Conservation (phyloP, 176 grass and related monocot species). For the Avena sativa region DNA sequence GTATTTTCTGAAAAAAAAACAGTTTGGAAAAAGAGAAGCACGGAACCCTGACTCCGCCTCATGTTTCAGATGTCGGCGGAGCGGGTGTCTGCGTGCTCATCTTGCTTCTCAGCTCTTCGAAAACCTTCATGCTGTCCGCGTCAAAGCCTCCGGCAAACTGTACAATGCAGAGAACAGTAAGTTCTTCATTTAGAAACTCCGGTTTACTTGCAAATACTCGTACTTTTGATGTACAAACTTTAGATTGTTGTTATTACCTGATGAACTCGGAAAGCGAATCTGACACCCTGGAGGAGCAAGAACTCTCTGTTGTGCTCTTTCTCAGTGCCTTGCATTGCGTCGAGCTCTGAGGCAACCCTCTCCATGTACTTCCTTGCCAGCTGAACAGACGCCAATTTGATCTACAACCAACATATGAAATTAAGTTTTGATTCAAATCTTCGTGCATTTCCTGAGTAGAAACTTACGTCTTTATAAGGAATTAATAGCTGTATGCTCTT, state of each 20-base stretch:
- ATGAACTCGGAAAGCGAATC: slow-evolving; percentile 89
- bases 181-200: background rate
- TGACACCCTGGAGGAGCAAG: slow-evolving; percentile 91
- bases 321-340: slow-evolving; percentile 68
- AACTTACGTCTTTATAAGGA: background rate
- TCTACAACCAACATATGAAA: slow-evolving; percentile 55
- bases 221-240: background rate
- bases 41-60: background rate
- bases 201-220: background rate
- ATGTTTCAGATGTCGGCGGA: slow-evolving; percentile 26
- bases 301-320: slow-evolving; percentile 95
- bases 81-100: slow-evolving; percentile 49
- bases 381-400: slow-evolving; percentile 95
- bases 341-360: slow-evolving; percentile 86
- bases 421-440: slow-evolving; percentile 30
- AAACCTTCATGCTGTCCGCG: slow-evolving; percentile 83
- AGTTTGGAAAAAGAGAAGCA: background rate
- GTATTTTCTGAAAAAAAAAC: background rate
- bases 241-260: slow-evolving; percentile 54
- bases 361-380: slow-evolving; percentile 95
- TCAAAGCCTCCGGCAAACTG: slow-evolving; percentile 97
- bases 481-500: background rate
- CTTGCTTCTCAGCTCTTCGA: slow-evolving; percentile 87
- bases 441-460: background rate
- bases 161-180: background rate